Conservation (phyloP, 306 rosid species). For the Lablab purpureus region DNA sequence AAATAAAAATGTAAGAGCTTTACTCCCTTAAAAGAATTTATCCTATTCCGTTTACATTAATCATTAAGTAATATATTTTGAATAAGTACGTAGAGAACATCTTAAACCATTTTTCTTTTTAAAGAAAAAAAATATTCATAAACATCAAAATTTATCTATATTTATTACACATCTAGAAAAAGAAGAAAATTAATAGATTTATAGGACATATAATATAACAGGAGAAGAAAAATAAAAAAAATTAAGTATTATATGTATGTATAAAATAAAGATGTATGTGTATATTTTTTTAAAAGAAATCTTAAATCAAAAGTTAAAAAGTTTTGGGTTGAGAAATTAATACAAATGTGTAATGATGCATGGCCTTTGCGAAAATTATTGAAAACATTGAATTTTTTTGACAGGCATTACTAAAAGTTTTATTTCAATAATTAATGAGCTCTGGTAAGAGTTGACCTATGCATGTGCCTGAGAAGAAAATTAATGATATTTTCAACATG, state of each 20-base stretch:
- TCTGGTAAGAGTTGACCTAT: conserved; percentile 53
- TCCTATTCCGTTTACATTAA: not conserved
- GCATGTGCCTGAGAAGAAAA: conserved; percentile 48
- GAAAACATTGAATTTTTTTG: conserved; percentile 24
- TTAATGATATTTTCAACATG: conserved; percentile 15
- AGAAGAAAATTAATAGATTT: too few species aligned
- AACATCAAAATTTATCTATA: too few species aligned
- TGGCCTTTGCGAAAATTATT: conserved; percentile 10
- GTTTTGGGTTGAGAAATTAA: conserved; percentile 23
- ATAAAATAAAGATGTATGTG: too few species aligned
- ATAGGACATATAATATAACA: too few species aligned
- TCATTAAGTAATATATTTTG: not conserved
- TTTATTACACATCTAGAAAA: too few species aligned
- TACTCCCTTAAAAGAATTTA: not conserved
- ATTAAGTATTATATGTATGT: too few species aligned
- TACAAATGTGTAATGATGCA: conserved; percentile 25
- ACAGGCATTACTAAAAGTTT: not conserved
- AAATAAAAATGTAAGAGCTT: not conserved
- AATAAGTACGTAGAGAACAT: not conserved
- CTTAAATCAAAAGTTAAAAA: not conserved
- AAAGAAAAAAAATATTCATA: too few species aligned
- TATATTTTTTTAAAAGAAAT: too few species aligned
- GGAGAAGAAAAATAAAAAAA: too few species aligned
- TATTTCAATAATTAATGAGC: conserved; percentile 14
- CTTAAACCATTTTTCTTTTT: not conserved